Evolutionary conservation across 768 basidiomycete genomes (phyloP).

Genomic region (Mycena galericulata): DNA sequence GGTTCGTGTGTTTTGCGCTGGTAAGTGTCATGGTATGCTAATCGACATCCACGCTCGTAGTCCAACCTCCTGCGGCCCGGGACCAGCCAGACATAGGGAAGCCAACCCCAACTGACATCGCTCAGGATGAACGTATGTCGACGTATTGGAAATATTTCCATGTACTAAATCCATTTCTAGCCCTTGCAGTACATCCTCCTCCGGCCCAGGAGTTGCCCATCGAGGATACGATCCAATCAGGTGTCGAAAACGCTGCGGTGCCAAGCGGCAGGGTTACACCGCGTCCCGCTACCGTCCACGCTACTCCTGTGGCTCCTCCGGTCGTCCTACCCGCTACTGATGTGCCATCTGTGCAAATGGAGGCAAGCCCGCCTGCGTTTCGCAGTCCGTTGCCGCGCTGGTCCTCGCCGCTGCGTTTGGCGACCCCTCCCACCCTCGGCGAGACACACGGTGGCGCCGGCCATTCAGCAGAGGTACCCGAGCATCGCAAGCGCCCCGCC

Average conservation of each 20-base stretch:
- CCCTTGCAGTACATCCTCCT: not conserved
- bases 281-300: not conserved
- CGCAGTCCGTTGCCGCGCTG: conserved; percentile 6
- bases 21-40: not conserved
- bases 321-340: not conserved
- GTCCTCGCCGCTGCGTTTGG: conserved; percentile 17
- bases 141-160: too few species aligned
- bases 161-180: too few species aligned
- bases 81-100: too few species aligned
- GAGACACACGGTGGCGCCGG: not conserved
- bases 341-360: not conserved
- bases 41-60: not conserved
- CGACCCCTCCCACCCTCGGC: not conserved
- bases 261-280: not conserved
- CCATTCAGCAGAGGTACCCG: not conserved
- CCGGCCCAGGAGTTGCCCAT: not conserved
- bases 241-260: not conserved
- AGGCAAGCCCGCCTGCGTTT: not conserved
- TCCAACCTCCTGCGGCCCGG: not conserved
- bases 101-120: too few species aligned
- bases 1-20: not conserved
- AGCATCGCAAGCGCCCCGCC: not conserved
- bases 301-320: not conserved
- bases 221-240: too few species aligned
- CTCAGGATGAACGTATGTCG: too few species aligned